These are phyloP conservation scores for Wickerhamomyces alni DNA, from an alignment of 805 yeast species.

Conservation along the genomic window DNA sequence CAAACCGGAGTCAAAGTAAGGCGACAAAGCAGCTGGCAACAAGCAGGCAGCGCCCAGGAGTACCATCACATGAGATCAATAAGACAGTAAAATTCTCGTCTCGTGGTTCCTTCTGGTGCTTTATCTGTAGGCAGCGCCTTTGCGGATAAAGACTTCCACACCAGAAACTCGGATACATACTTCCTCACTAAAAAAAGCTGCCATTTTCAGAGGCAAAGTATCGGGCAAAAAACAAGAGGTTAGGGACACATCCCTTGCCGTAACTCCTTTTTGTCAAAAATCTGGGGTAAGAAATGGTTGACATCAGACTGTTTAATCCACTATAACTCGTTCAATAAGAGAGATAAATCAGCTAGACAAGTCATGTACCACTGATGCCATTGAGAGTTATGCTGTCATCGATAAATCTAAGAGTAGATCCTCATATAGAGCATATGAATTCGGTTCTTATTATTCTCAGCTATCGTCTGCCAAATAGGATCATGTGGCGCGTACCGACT, in stretches of 20 bases:
- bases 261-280: conserved; percentile 3
- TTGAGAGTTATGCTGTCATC: no score
- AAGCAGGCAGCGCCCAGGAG: no score
- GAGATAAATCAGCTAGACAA: not conserved
- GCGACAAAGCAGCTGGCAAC: not conserved
- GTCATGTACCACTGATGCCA: no score
- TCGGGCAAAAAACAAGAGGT: not conserved
- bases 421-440: no score
- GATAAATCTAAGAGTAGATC: no score
- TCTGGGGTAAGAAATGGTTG: conserved; percentile 12
- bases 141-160: not conserved
- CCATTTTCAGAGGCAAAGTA: not conserved
- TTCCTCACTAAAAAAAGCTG: not conserved
- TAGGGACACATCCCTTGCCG: not conserved
- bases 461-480: no score
- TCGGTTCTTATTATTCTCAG: no score
- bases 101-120: not conserved
- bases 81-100: not conserved
- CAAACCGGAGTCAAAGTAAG: not conserved
- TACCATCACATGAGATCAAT: not conserved
- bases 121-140: not conserved
- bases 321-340: not conserved
- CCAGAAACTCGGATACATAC: not conserved
- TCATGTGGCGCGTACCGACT: no score
- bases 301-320: no score